A percentile compares a stretch with the other conserved stretches of the same genome.
phyloP scores from a whole-genome alignment of 2,329 filamentous ascomycete genomes.

The Magnaporthales sp. region DNA sequence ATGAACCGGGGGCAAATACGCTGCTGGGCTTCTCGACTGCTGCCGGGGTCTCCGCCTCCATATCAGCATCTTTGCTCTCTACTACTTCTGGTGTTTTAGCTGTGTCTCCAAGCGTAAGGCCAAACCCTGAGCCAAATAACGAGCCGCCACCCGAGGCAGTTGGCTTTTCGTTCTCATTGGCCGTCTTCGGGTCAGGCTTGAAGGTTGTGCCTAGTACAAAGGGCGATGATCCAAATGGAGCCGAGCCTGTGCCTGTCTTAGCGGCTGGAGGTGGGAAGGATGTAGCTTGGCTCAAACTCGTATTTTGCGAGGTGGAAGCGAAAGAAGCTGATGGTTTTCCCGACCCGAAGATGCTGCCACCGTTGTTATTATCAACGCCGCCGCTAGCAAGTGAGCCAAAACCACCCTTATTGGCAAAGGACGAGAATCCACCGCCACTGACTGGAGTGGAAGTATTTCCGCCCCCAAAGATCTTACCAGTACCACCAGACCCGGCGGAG shows the following conservation, averaged over 20 bases:
- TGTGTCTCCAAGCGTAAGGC: slow-evolving; percentile 44
- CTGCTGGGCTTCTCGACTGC: slow-evolving; percentile 26
- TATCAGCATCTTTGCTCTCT: slow-evolving; percentile 40
- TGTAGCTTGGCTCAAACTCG: slow-evolving; percentile 26
- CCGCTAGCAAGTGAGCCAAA: slow-evolving; percentile 39
- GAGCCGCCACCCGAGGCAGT: slow-evolving; percentile 27
- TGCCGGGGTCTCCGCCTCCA: slow-evolving; percentile 29
- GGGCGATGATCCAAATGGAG: slow-evolving; percentile 39
- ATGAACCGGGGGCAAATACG: slow-evolving; percentile 28
- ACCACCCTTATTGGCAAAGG: slow-evolving; percentile 25
- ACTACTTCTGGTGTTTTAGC: slow-evolving; percentile 23
- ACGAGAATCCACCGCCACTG: slow-evolving; percentile 15
- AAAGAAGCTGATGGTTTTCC: slow-evolving; percentile 32
- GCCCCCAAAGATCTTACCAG: slow-evolving; percentile 23
- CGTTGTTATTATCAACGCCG: slow-evolving; percentile 18
- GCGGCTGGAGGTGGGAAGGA: slow-evolving; percentile 29
- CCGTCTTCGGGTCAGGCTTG: slow-evolving; percentile 51
- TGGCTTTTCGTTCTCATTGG: slow-evolving; percentile 48
- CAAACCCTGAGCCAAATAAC: slow-evolving; percentile 56
- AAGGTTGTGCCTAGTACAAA: slow-evolving; percentile 65
- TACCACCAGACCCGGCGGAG: slow-evolving; percentile 20
- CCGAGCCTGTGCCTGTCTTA: slow-evolving; percentile 15
- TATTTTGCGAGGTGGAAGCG: slow-evolving; percentile 21
- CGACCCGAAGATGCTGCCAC: slow-evolving; percentile 30
- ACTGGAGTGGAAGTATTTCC: slow-evolving; percentile 13